A percentile compares a stretch with the other conserved stretches of the same genome.
phyloP scores from a whole-genome alignment of 495 filamentous ascomycete genomes.

The Oleoguttula mirabilis region DNA sequence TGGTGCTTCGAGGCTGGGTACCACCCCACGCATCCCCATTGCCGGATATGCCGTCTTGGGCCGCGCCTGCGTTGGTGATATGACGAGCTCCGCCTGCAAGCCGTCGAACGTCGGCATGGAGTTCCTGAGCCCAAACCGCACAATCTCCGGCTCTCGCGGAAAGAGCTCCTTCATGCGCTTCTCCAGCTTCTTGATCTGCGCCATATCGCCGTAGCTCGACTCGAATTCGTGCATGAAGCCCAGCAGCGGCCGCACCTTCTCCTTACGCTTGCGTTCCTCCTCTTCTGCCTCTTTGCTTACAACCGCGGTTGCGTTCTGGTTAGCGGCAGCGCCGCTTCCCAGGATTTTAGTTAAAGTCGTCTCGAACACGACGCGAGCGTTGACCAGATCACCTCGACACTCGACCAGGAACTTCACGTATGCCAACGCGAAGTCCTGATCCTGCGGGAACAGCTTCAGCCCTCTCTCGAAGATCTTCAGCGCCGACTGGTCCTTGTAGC shows the following conservation, averaged over 20 bases:
- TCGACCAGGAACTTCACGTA: conserved; percentile 89
- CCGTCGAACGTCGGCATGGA: conserved; percentile 58
- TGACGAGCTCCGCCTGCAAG: conserved; percentile 62
- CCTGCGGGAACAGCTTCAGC: conserved; percentile 79
- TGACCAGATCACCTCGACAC: conserved; percentile 83
- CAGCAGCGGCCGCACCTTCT: conserved; percentile 73
- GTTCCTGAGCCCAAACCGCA: conserved; percentile 65
- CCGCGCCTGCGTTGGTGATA: conserved; percentile 66
- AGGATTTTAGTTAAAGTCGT: conserved; percentile 59
- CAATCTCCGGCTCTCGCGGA: conserved; percentile 68
- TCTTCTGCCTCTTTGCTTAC: conserved; percentile 39
- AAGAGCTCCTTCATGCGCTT: conserved; percentile 85
- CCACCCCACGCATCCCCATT: not conserved
- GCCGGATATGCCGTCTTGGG: conserved; percentile 34
- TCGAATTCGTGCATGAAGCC: conserved; percentile 89
- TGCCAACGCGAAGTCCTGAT: conserved; percentile 81
- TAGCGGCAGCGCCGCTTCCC: not conserved
- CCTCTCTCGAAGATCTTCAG: conserved; percentile 93
- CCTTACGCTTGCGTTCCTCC: conserved; percentile 53
- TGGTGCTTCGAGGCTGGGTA: conserved; percentile 1
- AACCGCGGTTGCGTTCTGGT: no score
- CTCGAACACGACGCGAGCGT: conserved; percentile 89
- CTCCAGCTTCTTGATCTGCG: conserved; percentile 79
- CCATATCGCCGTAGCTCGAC: conserved; percentile 81
- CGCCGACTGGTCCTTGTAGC: conserved; percentile 84